These are phyloP conservation scores for Epichloe gansuensis DNA, from an alignment of 2,329 filamentous ascomycete species.

Conservation along the genomic window DNA sequence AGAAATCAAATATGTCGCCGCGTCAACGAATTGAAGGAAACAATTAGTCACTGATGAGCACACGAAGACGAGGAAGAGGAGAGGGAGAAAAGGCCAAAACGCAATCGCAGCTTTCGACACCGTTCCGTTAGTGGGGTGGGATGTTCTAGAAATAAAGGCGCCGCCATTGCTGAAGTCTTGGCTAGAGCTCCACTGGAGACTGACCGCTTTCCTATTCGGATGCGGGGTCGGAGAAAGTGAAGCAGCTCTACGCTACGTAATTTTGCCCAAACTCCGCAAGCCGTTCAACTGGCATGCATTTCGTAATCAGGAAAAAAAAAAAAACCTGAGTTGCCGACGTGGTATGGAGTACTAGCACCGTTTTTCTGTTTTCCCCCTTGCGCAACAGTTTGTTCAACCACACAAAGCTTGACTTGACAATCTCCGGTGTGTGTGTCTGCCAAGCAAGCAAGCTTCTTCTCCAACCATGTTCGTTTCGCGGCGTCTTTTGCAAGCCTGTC, in stretches of 20 bases:
- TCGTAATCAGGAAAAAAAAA: neutral
- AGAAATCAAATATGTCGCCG: neutral
- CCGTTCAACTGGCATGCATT: neutral
- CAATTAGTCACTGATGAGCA: neutral
- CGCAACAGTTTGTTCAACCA: neutral
- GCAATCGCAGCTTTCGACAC: neutral
- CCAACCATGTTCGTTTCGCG: constrained; percentile 37
- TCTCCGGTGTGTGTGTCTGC: neutral
- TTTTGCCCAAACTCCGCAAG: neutral
- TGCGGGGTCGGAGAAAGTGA: constrained; percentile 15
- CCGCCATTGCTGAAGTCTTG: neutral
- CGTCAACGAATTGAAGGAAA: neutral
- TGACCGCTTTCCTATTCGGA: constrained; percentile 24
- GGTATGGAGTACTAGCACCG: neutral
- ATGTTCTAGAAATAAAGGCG: constrained; percentile 27
- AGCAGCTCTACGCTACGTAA: neutral
- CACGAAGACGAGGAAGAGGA: neutral
- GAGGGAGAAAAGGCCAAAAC: neutral
- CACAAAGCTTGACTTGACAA: neutral
- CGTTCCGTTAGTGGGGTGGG: constrained; percentile 20
- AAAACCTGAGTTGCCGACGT: no score
- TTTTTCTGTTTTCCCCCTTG: neutral
- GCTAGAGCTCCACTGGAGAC: constrained; percentile 4
- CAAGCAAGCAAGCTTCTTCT: neutral
- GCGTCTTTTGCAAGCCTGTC: constrained; percentile 40